Evolutionary conservation across 116 monocot genomes (phyloP), one percentile per base, ranked within the genome.

Genomic region (Thalassia testudinum): DNA sequence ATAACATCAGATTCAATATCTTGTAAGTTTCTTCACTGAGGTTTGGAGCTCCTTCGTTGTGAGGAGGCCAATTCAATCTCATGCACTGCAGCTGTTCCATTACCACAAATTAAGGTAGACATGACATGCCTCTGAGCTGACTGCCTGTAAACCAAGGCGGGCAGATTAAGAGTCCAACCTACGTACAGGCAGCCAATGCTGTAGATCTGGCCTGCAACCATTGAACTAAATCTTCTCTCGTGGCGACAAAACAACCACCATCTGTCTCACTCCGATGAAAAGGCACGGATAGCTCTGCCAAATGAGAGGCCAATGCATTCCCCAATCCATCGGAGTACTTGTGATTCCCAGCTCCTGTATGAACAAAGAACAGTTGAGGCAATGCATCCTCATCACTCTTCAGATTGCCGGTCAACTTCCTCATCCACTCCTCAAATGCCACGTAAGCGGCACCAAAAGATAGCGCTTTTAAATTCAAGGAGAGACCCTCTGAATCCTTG

Each of bases 401-500:
- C 11, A 69, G 17, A 26, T 63, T 70, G 24, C 27, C 58, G 0
- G 42, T 53, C 55, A 95, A 26, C 44, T 34, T 64, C 52, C 65
- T 63, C 53, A 82, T 68, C 95, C 88, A 95, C 28, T 74, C 88
- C 30, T 88, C 74, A 22, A 97, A 85, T 16, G 89, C 89, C 18
- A 74, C 79, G 6, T 73, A 59, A 1, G 89, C 97, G 1, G 89
- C 89, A 7, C 97, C 97, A 7, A 97, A 59, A 1, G 97, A 97
- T 4, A 89, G 70, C 11, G 81, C 77, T 1, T 77, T 63, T 25
- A 97, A 65, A 62, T 97, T 75, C 48, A 97, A 47, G 1, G 68
- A 68, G 89, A 89, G 89, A 48, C 82, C 89, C 4, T 47, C 38
- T 0, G 58, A 24, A 1, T 34, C 63, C 45, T 76, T 72, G 1